phyloP scores from a whole-genome alignment of 2,329 filamentous ascomycete species.

The Clonostachys sp. region DNA sequence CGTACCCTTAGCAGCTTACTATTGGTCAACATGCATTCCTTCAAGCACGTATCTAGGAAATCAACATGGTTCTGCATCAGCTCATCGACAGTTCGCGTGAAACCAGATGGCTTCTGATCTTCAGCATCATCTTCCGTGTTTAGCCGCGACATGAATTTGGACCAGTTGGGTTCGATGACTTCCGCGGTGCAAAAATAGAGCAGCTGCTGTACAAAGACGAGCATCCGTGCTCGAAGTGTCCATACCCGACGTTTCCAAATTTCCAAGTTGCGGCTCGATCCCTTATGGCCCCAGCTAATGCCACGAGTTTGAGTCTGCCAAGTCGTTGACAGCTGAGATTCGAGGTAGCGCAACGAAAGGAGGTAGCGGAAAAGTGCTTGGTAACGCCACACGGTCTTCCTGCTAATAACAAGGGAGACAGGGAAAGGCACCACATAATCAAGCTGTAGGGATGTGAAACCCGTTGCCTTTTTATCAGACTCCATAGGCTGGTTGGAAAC shows the following conservation, averaged over 20 bases:
- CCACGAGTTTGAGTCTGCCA: conserved; percentile 89
- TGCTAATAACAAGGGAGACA: conserved; percentile 88
- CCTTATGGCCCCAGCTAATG: conserved; percentile 77
- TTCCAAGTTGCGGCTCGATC: conserved; percentile 69
- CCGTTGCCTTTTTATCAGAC: conserved; percentile 80
- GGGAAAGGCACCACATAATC: conserved; percentile 95
- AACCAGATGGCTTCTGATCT: conserved; percentile 18
- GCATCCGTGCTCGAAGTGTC: conserved; percentile 88
- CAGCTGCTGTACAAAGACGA: conserved; percentile 94
- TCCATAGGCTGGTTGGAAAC: conserved; percentile 61
- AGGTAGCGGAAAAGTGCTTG: conserved; percentile 95
- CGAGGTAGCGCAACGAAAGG: conserved; percentile 82
- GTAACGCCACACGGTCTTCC: conserved; percentile 95
- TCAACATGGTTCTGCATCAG: conserved; percentile 99
- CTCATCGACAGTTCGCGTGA: conserved; percentile 80
- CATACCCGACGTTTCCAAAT: conserved; percentile 91
- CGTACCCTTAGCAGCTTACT: conserved; percentile 84
- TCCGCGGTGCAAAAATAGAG: conserved; percentile 96
- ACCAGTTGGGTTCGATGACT: conserved; percentile 98
- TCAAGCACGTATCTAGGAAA: conserved; percentile 94
- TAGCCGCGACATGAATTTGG: conserved; percentile 83
- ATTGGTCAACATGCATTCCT: conserved; percentile 98
- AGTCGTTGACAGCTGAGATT: conserved; percentile 77
- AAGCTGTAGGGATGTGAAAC: conserved; percentile 88
- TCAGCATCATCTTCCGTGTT: conserved; percentile 50